Evolutionary conservation across 139 green algal genomes (phyloP), one percentile per base, ranked within the genome.

Genomic region (Limnomonas spitsbergensis): DNA sequence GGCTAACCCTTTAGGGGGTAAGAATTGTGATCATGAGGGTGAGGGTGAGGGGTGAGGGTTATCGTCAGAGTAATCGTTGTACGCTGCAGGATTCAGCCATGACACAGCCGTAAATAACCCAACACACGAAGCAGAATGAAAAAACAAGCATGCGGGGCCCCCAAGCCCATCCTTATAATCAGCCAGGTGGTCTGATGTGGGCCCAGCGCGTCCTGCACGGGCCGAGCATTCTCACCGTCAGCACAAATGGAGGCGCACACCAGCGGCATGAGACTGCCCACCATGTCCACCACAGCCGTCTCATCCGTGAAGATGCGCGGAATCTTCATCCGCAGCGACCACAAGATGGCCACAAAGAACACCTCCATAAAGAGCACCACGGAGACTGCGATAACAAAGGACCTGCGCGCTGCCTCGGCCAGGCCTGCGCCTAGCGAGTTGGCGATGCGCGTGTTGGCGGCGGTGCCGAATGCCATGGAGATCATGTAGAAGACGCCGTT

Each of bases 221-320:
- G n/a, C n/a, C n/a, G n/a, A n/a, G 47, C 20, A 7, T 32, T n/a
- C 68, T n/a, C 68, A 74, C 90, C 90, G 68, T 94, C 90, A n/a
- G 81, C 81, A 40, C 88, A 35, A 39, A 87, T 40, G 2, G 47
- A 52, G 3, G 36, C 31, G 1, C 74, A 38, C 54, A 92, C 66
- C 3, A 86, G 37, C 0, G 77, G 79, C 67, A 92, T 73, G 2
- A 85, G 54, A 56, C 31, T 47, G 47, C 40, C 40, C 1, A 83
- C 80, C 73, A 53, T 53, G 20, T 69, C n/a, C 1, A 83, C 53
- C 3, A 89, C 78, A 52, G 82, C 67, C 0, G 38, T 6, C 4
- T 82, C 31, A 26, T 53, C 38, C 0, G 85, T 87, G 75, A 89
- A 88, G 1, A 84, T 9, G 4, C 24, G 74, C 9, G 81, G 75